phyloP scores from a whole-genome alignment of 208 protist genomes.

The Crithidia mellificae region DNA sequence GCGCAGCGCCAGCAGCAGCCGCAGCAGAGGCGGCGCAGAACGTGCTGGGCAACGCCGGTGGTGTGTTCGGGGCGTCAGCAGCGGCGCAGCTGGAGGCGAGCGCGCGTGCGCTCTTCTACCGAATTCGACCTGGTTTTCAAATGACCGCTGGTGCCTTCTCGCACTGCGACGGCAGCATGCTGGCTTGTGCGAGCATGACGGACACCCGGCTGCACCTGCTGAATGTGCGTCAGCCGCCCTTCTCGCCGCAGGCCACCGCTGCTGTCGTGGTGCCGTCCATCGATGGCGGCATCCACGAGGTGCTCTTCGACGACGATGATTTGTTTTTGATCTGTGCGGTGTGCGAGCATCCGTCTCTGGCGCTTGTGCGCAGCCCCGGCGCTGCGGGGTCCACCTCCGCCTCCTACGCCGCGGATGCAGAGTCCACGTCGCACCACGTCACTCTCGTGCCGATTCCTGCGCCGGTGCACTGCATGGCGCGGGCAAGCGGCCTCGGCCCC shows the following conservation, averaged over 20 bases:
- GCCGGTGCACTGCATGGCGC: constrained; percentile 51
- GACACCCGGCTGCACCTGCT: constrained; percentile 62
- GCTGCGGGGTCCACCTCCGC: constrained; percentile 8
- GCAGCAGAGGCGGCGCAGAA: not conserved
- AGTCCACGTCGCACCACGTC: constrained; percentile 11
- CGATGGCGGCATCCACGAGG: constrained; percentile 54
- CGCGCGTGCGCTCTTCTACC: constrained; percentile 73
- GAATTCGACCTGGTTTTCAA: constrained; percentile 31
- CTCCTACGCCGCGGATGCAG: constrained; percentile 1
- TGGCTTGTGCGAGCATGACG: constrained; percentile 58
- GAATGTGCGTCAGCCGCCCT: constrained; percentile 47
- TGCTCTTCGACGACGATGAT: constrained; percentile 75
- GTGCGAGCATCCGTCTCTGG: constrained; percentile 42
- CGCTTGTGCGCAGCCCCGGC: constrained; percentile 38
- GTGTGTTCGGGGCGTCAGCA: not conserved
- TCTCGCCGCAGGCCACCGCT: constrained; percentile 14
- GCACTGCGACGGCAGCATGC: constrained; percentile 46
- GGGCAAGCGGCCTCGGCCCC: constrained; percentile 51
- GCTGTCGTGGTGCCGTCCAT: constrained; percentile 39
- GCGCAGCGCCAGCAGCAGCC: constrained; percentile 5
- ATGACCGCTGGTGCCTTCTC: constrained; percentile 63
- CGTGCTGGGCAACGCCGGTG: not conserved
- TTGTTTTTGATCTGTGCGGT: constrained; percentile 62
- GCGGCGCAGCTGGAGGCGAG: constrained; percentile 4
- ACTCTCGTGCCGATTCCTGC: constrained; percentile 49